Conservation (phyloP, 2,329 filamentous ascomycete species). For the Colletotrichum aenigma region DNA sequence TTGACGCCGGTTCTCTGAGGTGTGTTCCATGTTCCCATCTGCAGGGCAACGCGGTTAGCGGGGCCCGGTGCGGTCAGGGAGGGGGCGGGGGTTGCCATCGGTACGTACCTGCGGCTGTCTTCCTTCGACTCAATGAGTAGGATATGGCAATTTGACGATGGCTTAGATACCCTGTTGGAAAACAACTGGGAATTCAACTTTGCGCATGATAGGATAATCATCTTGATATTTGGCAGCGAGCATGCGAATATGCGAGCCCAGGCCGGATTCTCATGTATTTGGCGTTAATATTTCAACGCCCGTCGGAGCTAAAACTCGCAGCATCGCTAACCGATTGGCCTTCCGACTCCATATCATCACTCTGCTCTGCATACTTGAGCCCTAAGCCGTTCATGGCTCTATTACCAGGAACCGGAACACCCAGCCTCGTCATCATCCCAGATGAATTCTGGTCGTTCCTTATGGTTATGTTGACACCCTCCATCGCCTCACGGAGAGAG, state of each 20-base stretch:
- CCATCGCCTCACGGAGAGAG: conserved; percentile 75
- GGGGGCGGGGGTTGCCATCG: not conserved
- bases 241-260: not conserved
- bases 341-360: conserved; percentile 40
- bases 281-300: not conserved
- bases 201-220: not conserved
- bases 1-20: not conserved
- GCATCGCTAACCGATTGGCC: conserved; percentile 39
- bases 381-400: conserved; percentile 33
- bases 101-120: not conserved
- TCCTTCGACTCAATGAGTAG: not conserved
- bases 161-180: not conserved
- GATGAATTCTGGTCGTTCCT: conserved; percentile 21
- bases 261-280: not conserved
- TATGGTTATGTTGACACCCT: conserved; percentile 55
- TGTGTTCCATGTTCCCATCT: not conserved
- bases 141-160: not conserved
- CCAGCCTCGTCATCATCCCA: conserved; percentile 17
- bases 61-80: conserved; percentile 2
- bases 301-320: conserved; percentile 37
- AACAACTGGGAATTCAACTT: not conserved
- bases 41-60: conserved; percentile 14
- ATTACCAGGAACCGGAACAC: conserved; percentile 13
- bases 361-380: conserved; percentile 32
- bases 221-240: not conserved